Evolutionary conservation across 2,329 filamentous ascomycete genomes (phyloP).

Genomic region (Colletotrichum tropicicola): DNA sequence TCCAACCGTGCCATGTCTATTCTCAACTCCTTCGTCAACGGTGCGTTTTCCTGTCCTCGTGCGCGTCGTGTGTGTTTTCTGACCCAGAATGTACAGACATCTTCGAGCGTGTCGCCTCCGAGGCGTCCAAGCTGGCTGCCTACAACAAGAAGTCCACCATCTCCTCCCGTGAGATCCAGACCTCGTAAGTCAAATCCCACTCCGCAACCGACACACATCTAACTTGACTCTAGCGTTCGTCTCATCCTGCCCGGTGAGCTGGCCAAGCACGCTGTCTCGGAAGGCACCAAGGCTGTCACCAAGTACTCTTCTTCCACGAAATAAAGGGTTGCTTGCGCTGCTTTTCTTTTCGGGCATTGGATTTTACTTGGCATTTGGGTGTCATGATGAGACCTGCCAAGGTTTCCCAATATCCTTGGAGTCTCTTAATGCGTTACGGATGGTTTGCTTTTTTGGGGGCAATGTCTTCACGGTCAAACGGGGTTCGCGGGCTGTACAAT

Average conservation of each 20-base stretch:
- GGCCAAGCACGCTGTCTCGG: slow-evolving; percentile 99
- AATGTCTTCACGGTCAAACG: slow-evolving; percentile 76
- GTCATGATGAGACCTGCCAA: slow-evolving; percentile 65
- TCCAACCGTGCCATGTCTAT: slow-evolving; percentile 99
- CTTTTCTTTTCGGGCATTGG: slow-evolving; percentile 68
- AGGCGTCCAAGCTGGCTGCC: slow-evolving; percentile 97
- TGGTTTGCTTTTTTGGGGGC: slow-evolving; percentile 73
- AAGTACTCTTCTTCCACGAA: slow-evolving; percentile 99
- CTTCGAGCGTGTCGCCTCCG: slow-evolving; percentile 98
- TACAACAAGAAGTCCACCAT: slow-evolving; percentile 99
- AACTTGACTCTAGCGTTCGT: slow-evolving; percentile 72
- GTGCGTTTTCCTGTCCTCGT: slow-evolving; percentile 55
- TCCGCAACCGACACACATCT: slow-evolving; percentile 44
- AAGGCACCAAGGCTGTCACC: slow-evolving; percentile 99
- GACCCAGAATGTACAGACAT: slow-evolving; percentile 72
- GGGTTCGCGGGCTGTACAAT: slow-evolving; percentile 79
- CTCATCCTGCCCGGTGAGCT: slow-evolving; percentile 98
- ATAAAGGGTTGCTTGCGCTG: slow-evolving; percentile 71
- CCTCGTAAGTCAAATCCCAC: slow-evolving; percentile 67
- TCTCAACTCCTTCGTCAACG: slow-evolving; percentile 99
- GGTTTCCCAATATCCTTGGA: slow-evolving; percentile 53
- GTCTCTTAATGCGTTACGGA: slow-evolving; percentile 80
- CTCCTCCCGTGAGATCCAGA: slow-evolving; percentile 99
- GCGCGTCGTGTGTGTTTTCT: slow-evolving; percentile 30
- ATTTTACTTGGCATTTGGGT: slow-evolving; percentile 65